phyloP scores from a whole-genome alignment of 257 asterid genomes.

The Lantana camara region DNA sequence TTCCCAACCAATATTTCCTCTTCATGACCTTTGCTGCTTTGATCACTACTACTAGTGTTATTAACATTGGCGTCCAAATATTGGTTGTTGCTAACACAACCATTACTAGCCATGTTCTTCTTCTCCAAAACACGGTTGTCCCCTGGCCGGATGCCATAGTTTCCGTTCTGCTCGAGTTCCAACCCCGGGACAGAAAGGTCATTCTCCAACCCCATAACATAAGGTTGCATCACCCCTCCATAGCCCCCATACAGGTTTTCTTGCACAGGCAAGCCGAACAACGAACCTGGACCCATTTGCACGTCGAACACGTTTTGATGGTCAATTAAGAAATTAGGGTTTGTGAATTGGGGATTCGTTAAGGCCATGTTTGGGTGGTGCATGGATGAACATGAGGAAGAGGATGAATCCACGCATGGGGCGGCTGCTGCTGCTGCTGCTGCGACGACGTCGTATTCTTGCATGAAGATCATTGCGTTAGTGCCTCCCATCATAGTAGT shows the following conservation, averaged over 20 bases:
- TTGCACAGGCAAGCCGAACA: constrained; percentile 28
- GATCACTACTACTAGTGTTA: constrained; percentile 15
- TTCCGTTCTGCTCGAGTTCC: constrained; percentile 41
- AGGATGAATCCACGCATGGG: constrained; percentile 62
- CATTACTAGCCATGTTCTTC: constrained; percentile 23
- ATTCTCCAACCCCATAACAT: constrained; percentile 58
- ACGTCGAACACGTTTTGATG: constrained; percentile 30
- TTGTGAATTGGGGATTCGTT: constrained; percentile 39
- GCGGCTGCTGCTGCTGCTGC: constrained; percentile 3
- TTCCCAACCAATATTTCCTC: constrained; percentile 68
- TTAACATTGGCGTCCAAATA: constrained; percentile 13
- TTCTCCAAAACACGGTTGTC: constrained; percentile 39
- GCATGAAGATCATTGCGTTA: constrained; percentile 63
- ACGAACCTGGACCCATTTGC: constrained; percentile 18
- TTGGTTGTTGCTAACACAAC: constrained; percentile 23
- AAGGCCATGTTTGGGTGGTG: constrained; percentile 30
- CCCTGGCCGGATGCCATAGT: constrained; percentile 35
- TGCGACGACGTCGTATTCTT: constrained; percentile 52
- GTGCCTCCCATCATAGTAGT: constrained; percentile 27
- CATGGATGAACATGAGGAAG: constrained; percentile 57
- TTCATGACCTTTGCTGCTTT: constrained; percentile 41
- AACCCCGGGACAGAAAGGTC: constrained; percentile 66
- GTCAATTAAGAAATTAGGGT: constrained; percentile 40
- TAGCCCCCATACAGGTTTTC: constrained; percentile 51
- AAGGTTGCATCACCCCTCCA: constrained; percentile 58